Evolutionary conservation across 306 rosid species (phyloP).

Genomic region (Fragaria nilgerrensis): DNA sequence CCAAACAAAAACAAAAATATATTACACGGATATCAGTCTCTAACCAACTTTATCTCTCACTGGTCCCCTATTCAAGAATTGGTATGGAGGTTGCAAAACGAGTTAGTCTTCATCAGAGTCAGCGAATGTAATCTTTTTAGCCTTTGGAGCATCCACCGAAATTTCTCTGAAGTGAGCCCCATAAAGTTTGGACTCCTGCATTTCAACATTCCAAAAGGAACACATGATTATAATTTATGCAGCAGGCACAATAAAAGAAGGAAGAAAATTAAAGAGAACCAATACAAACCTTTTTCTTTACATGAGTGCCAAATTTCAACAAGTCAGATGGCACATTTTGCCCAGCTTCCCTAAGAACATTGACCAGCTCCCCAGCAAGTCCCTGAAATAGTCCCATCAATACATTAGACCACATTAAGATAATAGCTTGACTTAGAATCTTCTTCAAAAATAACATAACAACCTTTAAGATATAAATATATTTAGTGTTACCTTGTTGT

Average conservation of each 20-base stretch:
- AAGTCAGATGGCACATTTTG: slow-evolving; percentile 71
- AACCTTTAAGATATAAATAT: not conserved
- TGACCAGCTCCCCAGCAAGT: slow-evolving; percentile 95
- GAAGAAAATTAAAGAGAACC: slow-evolving; percentile 4
- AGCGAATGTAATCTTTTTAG: slow-evolving; percentile 70
- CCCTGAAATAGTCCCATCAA: slow-evolving; percentile 52
- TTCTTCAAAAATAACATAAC: not conserved
- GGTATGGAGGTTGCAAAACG: slow-evolving; percentile 1
- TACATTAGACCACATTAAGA: not conserved
- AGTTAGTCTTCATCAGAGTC: slow-evolving; percentile 71
- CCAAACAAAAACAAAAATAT: not conserved
- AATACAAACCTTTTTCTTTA: slow-evolving; percentile 80
- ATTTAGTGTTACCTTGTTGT: slow-evolving; percentile 57
- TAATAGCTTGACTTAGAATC: not conserved
- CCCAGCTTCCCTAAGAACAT: slow-evolving; percentile 91
- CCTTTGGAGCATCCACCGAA: slow-evolving; percentile 67
- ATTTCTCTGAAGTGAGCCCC: slow-evolving; percentile 96
- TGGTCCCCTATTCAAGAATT: not conserved
- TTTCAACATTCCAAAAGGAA: slow-evolving; percentile 8
- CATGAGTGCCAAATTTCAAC: slow-evolving; percentile 86
- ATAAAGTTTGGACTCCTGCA: slow-evolving; percentile 87
- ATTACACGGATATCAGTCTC: not conserved
- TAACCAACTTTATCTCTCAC: not conserved
- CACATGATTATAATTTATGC: not conserved
- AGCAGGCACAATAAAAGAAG: not conserved